phyloP scores from a whole-genome alignment of 2,329 filamentous ascomycete species.

The Phialophora expanda region DNA sequence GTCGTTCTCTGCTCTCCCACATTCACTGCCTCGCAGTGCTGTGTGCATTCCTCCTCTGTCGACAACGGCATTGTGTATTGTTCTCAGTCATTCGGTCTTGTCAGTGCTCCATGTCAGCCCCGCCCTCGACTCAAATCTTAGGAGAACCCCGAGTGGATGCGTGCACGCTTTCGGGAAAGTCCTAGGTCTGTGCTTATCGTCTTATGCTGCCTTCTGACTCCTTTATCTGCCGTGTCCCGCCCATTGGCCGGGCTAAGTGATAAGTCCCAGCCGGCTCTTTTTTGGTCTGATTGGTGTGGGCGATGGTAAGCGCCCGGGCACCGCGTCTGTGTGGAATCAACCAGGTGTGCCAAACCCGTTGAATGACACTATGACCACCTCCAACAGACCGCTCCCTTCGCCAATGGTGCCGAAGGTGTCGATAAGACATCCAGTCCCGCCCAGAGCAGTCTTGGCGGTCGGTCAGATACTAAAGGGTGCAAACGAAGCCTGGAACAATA shows the following conservation, averaged over 20 bases:
- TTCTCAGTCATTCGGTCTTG: not conserved
- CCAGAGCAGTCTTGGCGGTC: not conserved
- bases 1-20: not conserved
- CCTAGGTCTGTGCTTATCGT: not conserved
- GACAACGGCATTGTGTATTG: not conserved
- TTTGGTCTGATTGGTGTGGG: too few species aligned
- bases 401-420: not conserved
- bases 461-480: slow-evolving; percentile 7
- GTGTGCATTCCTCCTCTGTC: not conserved
- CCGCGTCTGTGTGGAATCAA: not conserved
- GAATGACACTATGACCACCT: not conserved
- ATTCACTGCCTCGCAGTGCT: not conserved
- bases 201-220: not conserved
- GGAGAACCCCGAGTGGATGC: not conserved
- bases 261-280: not conserved
- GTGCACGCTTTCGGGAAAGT: not conserved
- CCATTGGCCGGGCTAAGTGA: not conserved
- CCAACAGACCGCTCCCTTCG: not conserved
- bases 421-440: not conserved
- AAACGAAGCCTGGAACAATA: slow-evolving; percentile 14
- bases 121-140: not conserved
- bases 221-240: not conserved
- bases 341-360: not conserved
- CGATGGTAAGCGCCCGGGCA: not conserved
- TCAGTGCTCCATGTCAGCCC: not conserved